phyloP scores from a whole-genome alignment of 352 stramenopile species.

The Phytophthora ramorum region DNA sequence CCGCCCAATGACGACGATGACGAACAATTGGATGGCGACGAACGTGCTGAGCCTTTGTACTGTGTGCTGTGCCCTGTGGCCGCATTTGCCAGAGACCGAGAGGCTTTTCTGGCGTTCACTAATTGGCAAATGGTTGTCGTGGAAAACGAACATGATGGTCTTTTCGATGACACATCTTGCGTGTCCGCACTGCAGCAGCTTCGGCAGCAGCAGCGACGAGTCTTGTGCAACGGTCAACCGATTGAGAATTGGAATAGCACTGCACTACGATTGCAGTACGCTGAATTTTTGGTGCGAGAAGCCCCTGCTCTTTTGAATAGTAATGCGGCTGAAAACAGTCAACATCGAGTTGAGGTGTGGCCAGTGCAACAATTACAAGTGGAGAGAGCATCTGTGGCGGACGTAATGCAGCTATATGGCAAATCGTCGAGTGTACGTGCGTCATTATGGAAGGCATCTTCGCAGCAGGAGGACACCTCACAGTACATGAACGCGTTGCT shows the following conservation, averaged over 20 bases:
- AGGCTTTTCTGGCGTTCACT: constrained; percentile 52
- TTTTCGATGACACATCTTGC: constrained; percentile 53
- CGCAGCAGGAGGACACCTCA: constrained; percentile 29
- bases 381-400: constrained; percentile 51
- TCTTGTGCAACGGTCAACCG: constrained; percentile 70
- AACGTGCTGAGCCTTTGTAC: constrained; percentile 57
- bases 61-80: constrained; percentile 68
- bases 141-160: constrained; percentile 65
- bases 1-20: constrained; percentile 41
- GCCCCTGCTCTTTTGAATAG: constrained; percentile 3
- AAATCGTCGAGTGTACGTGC: constrained; percentile 49
- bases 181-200: constrained; percentile 53
- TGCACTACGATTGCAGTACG: constrained; percentile 48
- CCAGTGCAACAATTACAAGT: constrained; percentile 40
- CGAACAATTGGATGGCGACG: constrained; percentile 58
- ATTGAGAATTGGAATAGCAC: constrained; percentile 66
- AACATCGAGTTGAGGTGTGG: constrained; percentile 34
- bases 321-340: constrained; percentile 10
- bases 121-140: constrained; percentile 80
- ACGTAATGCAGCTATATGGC: constrained; percentile 55
- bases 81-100: constrained; percentile 59
- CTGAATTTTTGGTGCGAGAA: constrained; percentile 59
- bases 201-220: constrained; percentile 52
- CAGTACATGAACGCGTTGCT: constrained; percentile 52
- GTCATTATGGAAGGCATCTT: constrained; percentile 54